Base-by-base conservation (phyloP, 106 monocot species). In the Acanthochlamys bracteata region DNA sequence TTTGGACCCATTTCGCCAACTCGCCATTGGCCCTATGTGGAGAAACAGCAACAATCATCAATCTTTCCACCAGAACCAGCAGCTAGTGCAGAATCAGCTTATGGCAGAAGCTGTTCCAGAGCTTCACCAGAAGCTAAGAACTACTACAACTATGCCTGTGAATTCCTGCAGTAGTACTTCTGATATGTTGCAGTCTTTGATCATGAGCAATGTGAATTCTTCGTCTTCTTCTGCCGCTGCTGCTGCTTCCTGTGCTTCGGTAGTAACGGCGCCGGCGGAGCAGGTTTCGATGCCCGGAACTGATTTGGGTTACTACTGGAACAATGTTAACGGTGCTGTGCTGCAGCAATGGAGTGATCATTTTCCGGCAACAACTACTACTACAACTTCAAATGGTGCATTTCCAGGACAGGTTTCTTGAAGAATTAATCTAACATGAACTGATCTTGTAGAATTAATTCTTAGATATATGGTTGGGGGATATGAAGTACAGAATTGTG, bases 71-170 rank as follows among this genome's bases (percentile, higher is more conserved):
- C 49, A 49, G 2, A 49, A 49, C 1, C 49, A 59, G 25, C 76
- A 64, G 20, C 70, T 52, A 10, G n/a, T 59, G 14, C 41, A 70
- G 20, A 63, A 10, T 49, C 26, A 74, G 65, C 39, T 75, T 42
- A 16, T 64, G 39, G 78, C 51, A 4, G 67, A 76, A 16, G 68
- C 39, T 1, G 74, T 82, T 20, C 78, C 75, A 23, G 84, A 80
- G 57, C 58, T 80, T 10, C 70, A 71, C 47, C 84, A 80, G 15
- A 70, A 59, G 63, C 42, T 76, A 11, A 72, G 67, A 59, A 45
- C 72, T 45, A 60, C 74, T 60, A 63, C 40, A 46, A 43, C 33
- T 33, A 33, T 33, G 33, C 33, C 33, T 33, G 33, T 33, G 33
- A 33, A 33, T 33, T 33, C 33, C 6, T 33, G 1, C 6, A 33